phyloP scores from a whole-genome alignment of 306 rosid genomes.

The Crotalaria pallida region DNA sequence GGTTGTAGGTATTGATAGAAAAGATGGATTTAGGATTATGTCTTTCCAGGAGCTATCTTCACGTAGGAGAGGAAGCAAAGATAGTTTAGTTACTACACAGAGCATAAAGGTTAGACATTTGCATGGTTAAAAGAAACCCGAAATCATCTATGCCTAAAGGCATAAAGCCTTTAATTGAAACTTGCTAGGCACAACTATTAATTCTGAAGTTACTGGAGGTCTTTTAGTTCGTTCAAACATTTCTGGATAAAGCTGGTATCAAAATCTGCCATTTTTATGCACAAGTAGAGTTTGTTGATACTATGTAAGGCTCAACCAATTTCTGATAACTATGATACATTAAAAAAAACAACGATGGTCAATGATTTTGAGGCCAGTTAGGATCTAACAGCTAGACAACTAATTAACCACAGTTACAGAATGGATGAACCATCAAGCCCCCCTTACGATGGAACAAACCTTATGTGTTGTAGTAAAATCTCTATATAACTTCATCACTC shows the following conservation, averaged over 20 bases:
- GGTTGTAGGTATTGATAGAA: conserved; percentile 90
- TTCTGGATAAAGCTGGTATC: not conserved
- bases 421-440: not conserved
- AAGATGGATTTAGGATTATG: conserved; percentile 56
- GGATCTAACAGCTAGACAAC: not conserved
- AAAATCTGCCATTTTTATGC: not conserved
- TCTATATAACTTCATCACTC: not conserved
- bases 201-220: not conserved
- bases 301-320: not conserved
- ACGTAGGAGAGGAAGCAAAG: conserved; percentile 81
- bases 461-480: not conserved
- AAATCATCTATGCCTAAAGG: not conserved
- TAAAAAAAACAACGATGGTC: not conserved
- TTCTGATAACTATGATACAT: not conserved
- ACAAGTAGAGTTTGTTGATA: not conserved
- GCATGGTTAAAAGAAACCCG: conserved; percentile 14
- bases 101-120: conserved; percentile 62
- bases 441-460: not conserved
- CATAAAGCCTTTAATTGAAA: not conserved
- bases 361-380: not conserved
- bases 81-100: conserved; percentile 45
- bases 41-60: conserved; percentile 92
- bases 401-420: not conserved
- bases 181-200: conserved; percentile 4
- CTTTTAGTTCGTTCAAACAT: not conserved